Evolutionary conservation across 2,329 filamentous ascomycete genomes (phyloP).

Genomic region (Albifimbria verrucaria): DNA sequence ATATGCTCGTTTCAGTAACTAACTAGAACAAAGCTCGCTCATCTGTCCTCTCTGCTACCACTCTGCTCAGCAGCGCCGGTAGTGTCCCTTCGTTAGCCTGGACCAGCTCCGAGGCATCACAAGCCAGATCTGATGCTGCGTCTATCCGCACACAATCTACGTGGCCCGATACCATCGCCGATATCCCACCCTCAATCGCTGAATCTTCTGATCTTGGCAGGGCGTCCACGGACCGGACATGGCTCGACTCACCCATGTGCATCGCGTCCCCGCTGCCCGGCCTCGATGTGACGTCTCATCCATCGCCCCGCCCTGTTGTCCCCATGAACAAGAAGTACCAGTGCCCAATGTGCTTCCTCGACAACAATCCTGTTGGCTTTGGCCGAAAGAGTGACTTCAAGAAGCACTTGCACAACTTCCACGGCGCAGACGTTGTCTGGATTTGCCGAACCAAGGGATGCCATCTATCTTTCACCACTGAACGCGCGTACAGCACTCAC

Average conservation of each 20-base stretch:
- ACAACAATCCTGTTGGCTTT: slow-evolving; percentile 42
- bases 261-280: slow-evolving; percentile 31
- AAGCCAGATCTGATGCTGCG: slow-evolving; percentile 34
- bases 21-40: slow-evolving; percentile 29
- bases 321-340: slow-evolving; percentile 40
- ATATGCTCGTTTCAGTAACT: too few species aligned
- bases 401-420: slow-evolving; percentile 47
- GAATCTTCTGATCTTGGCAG: slow-evolving; percentile 31
- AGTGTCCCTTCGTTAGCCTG: slow-evolving; percentile 39
- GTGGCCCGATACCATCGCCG: slow-evolving; percentile 31
- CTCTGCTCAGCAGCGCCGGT: slow-evolving; percentile 33
- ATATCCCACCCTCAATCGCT: slow-evolving; percentile 27
- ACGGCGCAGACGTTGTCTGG: slow-evolving; percentile 40
- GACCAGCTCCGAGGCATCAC: slow-evolving; percentile 38
- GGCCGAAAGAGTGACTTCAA: slow-evolving; percentile 46
- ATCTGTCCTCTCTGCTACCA: slow-evolving; percentile 37
- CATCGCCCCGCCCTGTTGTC: slow-evolving; percentile 32
- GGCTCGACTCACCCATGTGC: slow-evolving; percentile 36
- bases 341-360: slow-evolving; percentile 43
- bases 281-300: slow-evolving; percentile 30
- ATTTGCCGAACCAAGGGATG: slow-evolving; percentile 39
- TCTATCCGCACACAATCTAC: slow-evolving; percentile 37
- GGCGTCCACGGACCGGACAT: slow-evolving; percentile 29
- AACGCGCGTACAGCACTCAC: slow-evolving; percentile 42
- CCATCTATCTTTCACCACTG: slow-evolving; percentile 40